Percentiles rank a stretch among this genome's conserved stretches.
Conservation (phyloP, 345 rosid species). For the Mallotus nudiflorus region DNA sequence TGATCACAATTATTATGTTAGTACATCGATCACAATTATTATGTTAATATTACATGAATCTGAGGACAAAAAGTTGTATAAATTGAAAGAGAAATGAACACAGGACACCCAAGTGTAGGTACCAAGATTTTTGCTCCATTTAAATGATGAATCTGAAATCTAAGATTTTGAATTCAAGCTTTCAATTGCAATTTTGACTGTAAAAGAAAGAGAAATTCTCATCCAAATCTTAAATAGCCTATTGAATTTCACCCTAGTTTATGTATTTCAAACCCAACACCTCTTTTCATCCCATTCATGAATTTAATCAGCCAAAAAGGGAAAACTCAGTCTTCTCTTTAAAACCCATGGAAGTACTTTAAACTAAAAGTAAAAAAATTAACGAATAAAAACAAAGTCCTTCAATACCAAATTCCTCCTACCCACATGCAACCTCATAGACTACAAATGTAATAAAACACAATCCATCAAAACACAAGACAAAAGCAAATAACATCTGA, state of each 20-base stretch:
- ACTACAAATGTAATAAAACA: no score
- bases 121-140: not conserved
- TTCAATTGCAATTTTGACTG: not conserved
- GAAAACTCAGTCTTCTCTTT: no score
- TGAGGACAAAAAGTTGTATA: not conserved
- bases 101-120: no score
- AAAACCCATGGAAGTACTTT: conserved; percentile 1
- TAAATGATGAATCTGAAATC: not conserved
- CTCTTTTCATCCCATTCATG: not conserved
- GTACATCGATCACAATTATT: not conserved
- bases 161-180: not conserved
- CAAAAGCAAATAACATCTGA: no score
- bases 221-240: not conserved
- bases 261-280: no score
- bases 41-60: not conserved
- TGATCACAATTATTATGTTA: not conserved
- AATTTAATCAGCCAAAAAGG: not conserved
- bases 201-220: not conserved
- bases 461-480: no score
- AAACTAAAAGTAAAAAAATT: no score
- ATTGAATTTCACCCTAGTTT: not conserved
- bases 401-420: not conserved
- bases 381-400: not conserved
- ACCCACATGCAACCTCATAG: not conserved
- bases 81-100: not conserved